A percentile compares a stretch with the other conserved stretches of the same genome.
These are phyloP conservation scores for Melocanna baccifera DNA, from an alignment of 176 grass and related monocot species.

Conservation along the genomic window DNA sequence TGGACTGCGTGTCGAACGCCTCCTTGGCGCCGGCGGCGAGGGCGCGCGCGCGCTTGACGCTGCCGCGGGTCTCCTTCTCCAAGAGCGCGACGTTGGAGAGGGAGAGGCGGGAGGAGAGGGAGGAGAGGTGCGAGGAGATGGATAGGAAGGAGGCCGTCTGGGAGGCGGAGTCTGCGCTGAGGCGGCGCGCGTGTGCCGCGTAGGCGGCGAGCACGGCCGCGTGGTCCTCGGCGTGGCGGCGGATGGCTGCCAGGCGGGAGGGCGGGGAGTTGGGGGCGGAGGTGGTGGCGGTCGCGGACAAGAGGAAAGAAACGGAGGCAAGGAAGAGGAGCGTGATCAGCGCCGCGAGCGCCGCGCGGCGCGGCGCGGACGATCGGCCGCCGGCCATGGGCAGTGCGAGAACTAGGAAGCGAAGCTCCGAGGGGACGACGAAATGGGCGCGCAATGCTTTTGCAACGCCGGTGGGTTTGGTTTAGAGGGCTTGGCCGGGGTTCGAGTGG, in stretches of 20 bases:
- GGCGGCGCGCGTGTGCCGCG: constrained; percentile 63
- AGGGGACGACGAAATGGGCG: constrained; percentile 6
- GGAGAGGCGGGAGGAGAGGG: constrained; percentile 63
- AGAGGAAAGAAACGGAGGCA: constrained; percentile 40
- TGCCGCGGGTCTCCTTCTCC: constrained; percentile 64
- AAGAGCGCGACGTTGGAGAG: constrained; percentile 38
- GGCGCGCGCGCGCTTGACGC: constrained; percentile 68
- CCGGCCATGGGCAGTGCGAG: constrained; percentile 60
- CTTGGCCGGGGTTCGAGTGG: neutral
- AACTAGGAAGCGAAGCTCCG: neutral
- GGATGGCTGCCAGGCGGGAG: constrained; percentile 51
- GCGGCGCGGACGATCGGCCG: constrained; percentile 29
- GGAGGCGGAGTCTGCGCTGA: constrained; percentile 45
- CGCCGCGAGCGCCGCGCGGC: constrained; percentile 49
- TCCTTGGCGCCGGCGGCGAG: constrained; percentile 74
- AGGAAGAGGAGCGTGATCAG: constrained; percentile 55
- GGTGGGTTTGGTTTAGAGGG: constrained; percentile 25
- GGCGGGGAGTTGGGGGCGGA: constrained; percentile 8
- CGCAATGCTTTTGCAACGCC: neutral
- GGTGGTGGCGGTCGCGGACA: constrained; percentile 29
- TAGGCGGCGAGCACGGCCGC: constrained; percentile 73
- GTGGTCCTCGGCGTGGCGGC: constrained; percentile 72
- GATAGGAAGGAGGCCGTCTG: constrained; percentile 57
- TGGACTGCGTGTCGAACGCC: constrained; percentile 86
- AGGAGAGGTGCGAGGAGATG: constrained; percentile 57